phyloP scores from a whole-genome alignment of 495 filamentous ascomycete genomes.

The Tuber calosporum region DNA sequence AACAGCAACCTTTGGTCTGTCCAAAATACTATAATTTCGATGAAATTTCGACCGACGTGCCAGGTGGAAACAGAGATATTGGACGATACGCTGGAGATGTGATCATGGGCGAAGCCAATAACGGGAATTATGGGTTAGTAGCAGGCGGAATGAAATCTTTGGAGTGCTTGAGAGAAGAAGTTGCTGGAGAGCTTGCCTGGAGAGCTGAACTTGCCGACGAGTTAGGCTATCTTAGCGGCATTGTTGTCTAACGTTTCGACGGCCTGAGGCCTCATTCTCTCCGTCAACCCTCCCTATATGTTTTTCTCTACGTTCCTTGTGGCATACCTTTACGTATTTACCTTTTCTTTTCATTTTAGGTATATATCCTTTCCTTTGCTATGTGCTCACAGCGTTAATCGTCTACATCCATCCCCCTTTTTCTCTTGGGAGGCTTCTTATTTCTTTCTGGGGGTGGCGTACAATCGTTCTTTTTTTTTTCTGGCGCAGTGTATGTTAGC shows the following conservation, averaged over 20 bases:
- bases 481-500: not conserved
- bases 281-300: not conserved
- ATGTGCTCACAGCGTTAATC: not conserved
- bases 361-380: not conserved
- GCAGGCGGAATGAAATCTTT: conserved; percentile 21
- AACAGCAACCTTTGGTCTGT: conserved; percentile 12
- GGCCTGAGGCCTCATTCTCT: not conserved
- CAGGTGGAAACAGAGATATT: conserved; percentile 38
- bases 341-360: not conserved
- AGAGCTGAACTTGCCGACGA: conserved; percentile 33
- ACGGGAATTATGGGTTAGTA: conserved; percentile 6
- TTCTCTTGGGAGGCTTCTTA: not conserved
- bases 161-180: conserved; percentile 37
- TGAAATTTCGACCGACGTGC: conserved; percentile 25
- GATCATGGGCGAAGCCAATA: conserved; percentile 24
- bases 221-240: conserved; percentile 36
- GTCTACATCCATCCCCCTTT: not conserved
- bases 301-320: conserved; percentile 3
- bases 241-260: conserved; percentile 30
- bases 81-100: conserved; percentile 38
- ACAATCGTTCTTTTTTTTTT: not conserved
- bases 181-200: conserved; percentile 38
- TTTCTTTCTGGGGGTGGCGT: not conserved
- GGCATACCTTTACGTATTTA: not conserved
- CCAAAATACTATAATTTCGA: conserved; percentile 39